These are phyloP conservation scores for Lotus japonicus DNA, from an alignment of 306 rosid genomes.

Conservation along the genomic window DNA sequence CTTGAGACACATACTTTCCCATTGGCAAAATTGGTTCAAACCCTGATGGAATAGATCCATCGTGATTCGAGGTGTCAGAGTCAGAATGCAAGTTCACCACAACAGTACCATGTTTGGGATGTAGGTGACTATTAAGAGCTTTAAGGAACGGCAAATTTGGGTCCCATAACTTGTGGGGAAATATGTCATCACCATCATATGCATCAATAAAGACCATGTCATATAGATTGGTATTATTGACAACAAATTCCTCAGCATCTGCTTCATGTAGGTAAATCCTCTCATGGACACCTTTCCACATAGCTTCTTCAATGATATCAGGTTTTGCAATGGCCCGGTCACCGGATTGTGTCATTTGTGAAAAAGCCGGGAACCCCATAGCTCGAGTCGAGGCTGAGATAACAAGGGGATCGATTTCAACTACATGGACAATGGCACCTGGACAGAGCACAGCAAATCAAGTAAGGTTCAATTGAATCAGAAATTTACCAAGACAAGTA, in stretches of 20 bases:
- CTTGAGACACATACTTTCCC: conserved; percentile 59
- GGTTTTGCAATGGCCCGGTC: conserved; percentile 41
- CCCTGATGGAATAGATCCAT: conserved; percentile 48
- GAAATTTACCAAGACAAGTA: neutral
- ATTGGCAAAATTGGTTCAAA: conserved; percentile 48
- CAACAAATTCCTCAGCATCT: conserved; percentile 75
- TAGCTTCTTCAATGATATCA: conserved; percentile 36
- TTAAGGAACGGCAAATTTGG: conserved; percentile 58
- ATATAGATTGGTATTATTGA: conserved; percentile 35
- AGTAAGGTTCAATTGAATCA: neutral
- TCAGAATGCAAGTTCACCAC: conserved; percentile 97
- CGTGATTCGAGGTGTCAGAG: conserved; percentile 40
- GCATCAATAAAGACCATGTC: conserved; percentile 90
- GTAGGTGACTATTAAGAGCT: conserved; percentile 59
- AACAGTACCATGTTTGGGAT: conserved; percentile 81
- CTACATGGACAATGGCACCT: conserved; percentile 74
- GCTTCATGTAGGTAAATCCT: conserved; percentile 68
- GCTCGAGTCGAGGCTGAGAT: conserved; percentile 81
- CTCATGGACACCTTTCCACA: conserved; percentile 90
- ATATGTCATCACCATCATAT: conserved; percentile 82
- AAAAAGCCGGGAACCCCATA: conserved; percentile 90
- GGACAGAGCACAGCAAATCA: conserved; percentile 15
- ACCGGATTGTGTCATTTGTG: conserved; percentile 58
- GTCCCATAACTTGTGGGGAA: conserved; percentile 76
- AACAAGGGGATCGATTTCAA: conserved; percentile 89